Evolutionary conservation across 495 filamentous ascomycete species (phyloP).

Genomic region (Parathielavia hyrcaniae): DNA sequence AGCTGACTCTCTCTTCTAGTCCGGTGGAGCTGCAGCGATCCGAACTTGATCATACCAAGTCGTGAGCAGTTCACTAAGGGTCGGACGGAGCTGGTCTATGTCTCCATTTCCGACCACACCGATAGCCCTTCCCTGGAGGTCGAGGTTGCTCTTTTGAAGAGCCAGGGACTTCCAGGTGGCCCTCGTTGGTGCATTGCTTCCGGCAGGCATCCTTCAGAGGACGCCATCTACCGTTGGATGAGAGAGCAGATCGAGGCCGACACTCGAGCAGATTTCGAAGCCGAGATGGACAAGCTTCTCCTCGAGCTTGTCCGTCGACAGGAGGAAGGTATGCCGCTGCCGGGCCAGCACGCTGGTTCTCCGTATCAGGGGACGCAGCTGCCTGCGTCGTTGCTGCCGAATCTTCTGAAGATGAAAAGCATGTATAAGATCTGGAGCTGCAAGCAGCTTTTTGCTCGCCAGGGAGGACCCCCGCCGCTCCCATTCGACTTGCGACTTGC

Average conservation of each 20-base stretch:
- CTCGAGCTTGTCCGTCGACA: constrained; percentile 3
- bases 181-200: constrained; percentile 1
- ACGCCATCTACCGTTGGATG: constrained; percentile 14
- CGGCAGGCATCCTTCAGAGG: background rate
- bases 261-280: constrained; percentile 10
- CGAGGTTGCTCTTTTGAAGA: background rate
- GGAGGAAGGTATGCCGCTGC: background rate
- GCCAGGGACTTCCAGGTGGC: background rate
- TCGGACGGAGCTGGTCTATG: background rate
- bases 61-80: constrained; percentile 5
- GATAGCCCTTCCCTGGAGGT: constrained; percentile 13
- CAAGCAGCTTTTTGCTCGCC: constrained; percentile 15
- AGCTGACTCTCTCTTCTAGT: constrained; percentile 9
- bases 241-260: constrained; percentile 12
- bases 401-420: constrained; percentile 22
- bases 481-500: background rate
- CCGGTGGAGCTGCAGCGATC: constrained; percentile 20
- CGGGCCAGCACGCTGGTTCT: too few relatives aligned
- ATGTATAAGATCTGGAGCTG: constrained; percentile 29
- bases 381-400: constrained; percentile 9
- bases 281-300: constrained; percentile 21
- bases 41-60: background rate
- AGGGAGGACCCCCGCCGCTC: background rate
- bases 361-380: background rate
- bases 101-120: constrained; percentile 13